Conservation (phyloP, 768 basidiomycete genomes). For the Boletus bicolor region DNA sequence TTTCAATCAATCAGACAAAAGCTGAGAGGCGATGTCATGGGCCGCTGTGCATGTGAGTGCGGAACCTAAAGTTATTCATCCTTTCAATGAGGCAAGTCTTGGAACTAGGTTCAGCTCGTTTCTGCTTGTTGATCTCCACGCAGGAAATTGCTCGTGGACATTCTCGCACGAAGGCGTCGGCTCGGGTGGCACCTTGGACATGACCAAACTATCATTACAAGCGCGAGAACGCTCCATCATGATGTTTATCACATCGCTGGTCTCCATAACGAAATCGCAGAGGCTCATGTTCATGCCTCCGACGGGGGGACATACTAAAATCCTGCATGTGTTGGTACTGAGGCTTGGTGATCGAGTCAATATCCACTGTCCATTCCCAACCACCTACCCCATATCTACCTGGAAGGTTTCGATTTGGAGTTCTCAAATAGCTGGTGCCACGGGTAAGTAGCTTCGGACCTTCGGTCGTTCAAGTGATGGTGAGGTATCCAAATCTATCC, state of each 20-base stretch:
- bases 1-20: background rate
- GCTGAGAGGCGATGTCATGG: constrained; percentile 1
- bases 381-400: background rate
- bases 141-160: background rate
- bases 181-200: background rate
- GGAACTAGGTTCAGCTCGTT: background rate
- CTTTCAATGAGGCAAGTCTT: constrained; percentile 1
- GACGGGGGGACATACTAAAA: background rate
- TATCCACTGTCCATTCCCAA: background rate
- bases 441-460: no score
- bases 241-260: background rate
- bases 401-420: background rate
- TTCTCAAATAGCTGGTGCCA: background rate
- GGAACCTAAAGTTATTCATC: background rate
- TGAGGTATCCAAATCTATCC: background rate
- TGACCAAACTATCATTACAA: background rate
- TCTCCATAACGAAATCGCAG: background rate
- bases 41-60: background rate
- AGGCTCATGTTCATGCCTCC: background rate
- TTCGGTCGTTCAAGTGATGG: background rate
- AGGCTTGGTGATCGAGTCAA: background rate
- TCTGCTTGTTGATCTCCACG: background rate
- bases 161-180: background rate
- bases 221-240: no score
- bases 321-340: background rate